Base-by-base conservation (phyloP, 2,329 filamentous ascomycete genomes). In the Alternaria tenuissima region DNA sequence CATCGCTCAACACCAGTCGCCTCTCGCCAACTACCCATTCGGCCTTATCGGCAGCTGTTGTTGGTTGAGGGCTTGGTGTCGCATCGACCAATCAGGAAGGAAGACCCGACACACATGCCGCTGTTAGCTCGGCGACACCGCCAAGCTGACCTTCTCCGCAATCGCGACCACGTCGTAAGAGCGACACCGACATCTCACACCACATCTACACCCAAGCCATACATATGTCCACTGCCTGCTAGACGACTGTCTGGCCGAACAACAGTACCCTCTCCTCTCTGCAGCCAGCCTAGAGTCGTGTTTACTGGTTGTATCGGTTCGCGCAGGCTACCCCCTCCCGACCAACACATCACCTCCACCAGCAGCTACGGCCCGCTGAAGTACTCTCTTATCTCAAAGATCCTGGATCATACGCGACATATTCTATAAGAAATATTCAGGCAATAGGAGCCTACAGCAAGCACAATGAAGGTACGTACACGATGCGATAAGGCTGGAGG, bases 281-380 rank as follows among this genome's bases (percentile, higher is more conserved):
- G 78, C 77, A 79, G 73, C 78, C 78, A 79, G 78, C 77, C 74
- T 76, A 69, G 77, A 80, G 75, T 67, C 69, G 71, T 73, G 67
- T 73, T 64, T 77, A 72, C 69, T 67, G 65, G 75, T 75, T 78
- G 75, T 72, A 66, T 68, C 71, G 72, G 76, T 69, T 76, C 63
- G 64, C 70, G 71, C 75, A 78, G 70, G 71, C 66, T 62, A 70
- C 58, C 69, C 70, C 67, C 58, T 67, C 59, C 63, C 67, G 61
- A 73, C 71, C 68, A 76, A 73, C 75, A 69, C 63, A 71, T 55
- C 66, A 61, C 63, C 62, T 60, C 56, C 58, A 57, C 55, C 64
- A 70, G 65, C 66, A 66, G 63, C 67, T 55, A 56, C 64, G 62
- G 66, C 58, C 60, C 66, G 63, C 64, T 66, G 65, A 65, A 57